Conservation (phyloP, 805 yeast species). For the Myxozyma lipomycoides region DNA sequence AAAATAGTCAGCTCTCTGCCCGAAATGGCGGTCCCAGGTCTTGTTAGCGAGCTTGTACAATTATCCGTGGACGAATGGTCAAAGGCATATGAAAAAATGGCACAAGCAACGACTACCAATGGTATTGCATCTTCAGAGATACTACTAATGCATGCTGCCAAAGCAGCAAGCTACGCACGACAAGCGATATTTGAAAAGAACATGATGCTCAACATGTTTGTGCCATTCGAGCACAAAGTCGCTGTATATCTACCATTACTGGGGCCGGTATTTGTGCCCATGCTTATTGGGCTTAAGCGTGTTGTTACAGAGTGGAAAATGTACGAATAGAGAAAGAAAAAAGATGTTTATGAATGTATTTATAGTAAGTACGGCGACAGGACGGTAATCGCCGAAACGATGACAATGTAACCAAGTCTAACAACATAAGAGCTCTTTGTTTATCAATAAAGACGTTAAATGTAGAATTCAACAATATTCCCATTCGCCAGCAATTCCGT, state of each 20-base stretch:
- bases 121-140: conserved; percentile 1
- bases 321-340: neutral
- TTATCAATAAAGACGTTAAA: no score
- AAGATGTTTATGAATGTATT: neutral
- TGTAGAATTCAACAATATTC: conserved; percentile 1
- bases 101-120: neutral
- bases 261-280: conserved; percentile 78
- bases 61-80: conserved; percentile 46
- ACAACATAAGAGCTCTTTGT: neutral
- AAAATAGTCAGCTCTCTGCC: conserved; percentile 65
- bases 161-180: conserved; percentile 59
- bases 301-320: conserved; percentile 30
- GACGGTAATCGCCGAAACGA: neutral
- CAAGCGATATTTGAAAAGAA: conserved; percentile 87
- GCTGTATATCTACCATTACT: conserved; percentile 89
- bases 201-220: conserved; percentile 92
- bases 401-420: neutral
- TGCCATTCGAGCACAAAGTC: conserved; percentile 92
- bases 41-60: conserved; percentile 57
- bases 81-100: neutral
- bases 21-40: conserved; percentile 77
- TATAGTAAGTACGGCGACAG: neutral
- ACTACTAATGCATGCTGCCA: conserved; percentile 41
- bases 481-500: conserved; percentile 19
- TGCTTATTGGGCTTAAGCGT: conserved; percentile 35